Evolutionary conservation across 2,329 filamentous ascomycete species (phyloP).

Genomic region (Pseudopyricularia cyperi): DNA sequence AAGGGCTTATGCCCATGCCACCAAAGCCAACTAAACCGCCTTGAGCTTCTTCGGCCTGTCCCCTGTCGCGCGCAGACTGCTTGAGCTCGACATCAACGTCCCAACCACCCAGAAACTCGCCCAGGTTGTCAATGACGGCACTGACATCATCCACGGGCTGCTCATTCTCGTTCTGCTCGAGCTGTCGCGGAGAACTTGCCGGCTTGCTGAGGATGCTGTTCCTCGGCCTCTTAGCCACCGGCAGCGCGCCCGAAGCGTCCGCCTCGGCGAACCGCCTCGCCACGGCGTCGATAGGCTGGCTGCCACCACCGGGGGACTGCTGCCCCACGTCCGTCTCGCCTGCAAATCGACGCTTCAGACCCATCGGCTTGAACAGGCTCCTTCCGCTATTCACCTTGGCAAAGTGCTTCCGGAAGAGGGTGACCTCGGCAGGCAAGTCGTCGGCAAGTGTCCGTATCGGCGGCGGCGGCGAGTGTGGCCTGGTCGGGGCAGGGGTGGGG

Average conservation of each 20-base stretch:
- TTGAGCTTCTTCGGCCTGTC: not conserved
- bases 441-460: not conserved
- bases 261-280: constrained; percentile 34
- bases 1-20: not conserved
- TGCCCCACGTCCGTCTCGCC: constrained; percentile 7
- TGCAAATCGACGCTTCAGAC: not conserved
- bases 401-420: constrained; percentile 1
- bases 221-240: not conserved
- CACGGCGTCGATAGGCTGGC: constrained; percentile 30
- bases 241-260: constrained; percentile 13
- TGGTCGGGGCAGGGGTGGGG: not conserved
- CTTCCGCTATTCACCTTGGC: not conserved
- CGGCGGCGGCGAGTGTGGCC: constrained; percentile 1
- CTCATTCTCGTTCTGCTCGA: not conserved
- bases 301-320: constrained; percentile 14
- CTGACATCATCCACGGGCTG: constrained; percentile 25
- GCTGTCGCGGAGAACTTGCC: not conserved
- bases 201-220: not conserved
- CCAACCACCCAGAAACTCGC: constrained; percentile 27
- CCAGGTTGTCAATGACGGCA: constrained; percentile 31
- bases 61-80: constrained; percentile 3
- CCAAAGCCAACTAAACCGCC: not conserved
- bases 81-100: constrained; percentile 23
- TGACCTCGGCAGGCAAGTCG: not conserved
- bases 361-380: not conserved